Percentiles rank a stretch among this genome's conserved stretches.
phyloP scores from a whole-genome alignment of 2,329 filamentous ascomycete species.

The Fusarium burgessii region DNA sequence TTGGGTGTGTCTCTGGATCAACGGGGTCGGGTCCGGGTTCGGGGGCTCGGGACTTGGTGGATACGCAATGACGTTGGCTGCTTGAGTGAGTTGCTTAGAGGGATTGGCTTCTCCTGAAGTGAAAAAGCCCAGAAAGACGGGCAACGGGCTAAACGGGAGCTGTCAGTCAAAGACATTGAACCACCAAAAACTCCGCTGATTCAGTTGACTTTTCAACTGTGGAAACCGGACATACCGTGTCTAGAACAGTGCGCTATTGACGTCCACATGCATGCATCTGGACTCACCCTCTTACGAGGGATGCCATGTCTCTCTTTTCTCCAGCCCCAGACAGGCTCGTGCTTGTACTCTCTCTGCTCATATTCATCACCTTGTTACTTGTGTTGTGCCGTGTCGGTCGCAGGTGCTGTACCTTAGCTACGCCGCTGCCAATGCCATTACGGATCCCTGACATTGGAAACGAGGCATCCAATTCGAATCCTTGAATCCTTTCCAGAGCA shows the following conservation, averaged over 20 bases:
- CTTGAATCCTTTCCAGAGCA: conserved; percentile 2
- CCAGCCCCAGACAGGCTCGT: conserved; percentile 26
- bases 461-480: conserved; percentile 23
- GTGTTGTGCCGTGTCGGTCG: conserved; percentile 12
- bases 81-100: conserved; percentile 14
- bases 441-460: conserved; percentile 34
- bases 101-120: conserved; percentile 17
- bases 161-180: conserved; percentile 7
- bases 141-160: neutral
- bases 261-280: conserved; percentile 12
- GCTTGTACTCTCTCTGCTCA: conserved; percentile 22
- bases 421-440: conserved; percentile 20
- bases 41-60: conserved; percentile 48
- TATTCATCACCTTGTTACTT: conserved; percentile 16
- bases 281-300: conserved; percentile 27
- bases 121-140: neutral
- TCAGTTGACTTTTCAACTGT: conserved; percentile 6
- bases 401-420: conserved; percentile 13
- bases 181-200: conserved; percentile 3
- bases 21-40: conserved; percentile 45
- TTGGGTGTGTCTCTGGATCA: conserved; percentile 44
- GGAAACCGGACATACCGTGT: conserved; percentile 14
- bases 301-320: conserved; percentile 11
- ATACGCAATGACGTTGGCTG: conserved; percentile 48
- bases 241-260: conserved; percentile 24